A percentile compares a stretch with the other conserved stretches of the same genome.
Evolutionary conservation across 805 yeast species (phyloP).

Genomic region (Suhomyces tanzawaensis): DNA sequence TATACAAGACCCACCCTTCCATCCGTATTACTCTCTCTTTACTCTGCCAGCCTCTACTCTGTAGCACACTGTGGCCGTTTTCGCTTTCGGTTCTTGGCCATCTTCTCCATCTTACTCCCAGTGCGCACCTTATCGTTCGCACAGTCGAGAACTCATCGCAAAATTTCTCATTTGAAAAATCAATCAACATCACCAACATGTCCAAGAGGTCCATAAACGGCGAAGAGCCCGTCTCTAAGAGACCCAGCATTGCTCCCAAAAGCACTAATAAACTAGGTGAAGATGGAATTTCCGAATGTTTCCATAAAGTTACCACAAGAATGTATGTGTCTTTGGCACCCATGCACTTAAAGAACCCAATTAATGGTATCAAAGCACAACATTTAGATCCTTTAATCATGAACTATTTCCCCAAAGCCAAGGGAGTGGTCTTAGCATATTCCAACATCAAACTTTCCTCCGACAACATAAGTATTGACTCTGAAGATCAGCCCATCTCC

Average conservation of each 20-base stretch:
- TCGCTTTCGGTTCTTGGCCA: not conserved
- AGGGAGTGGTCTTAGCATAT: constrained; percentile 85
- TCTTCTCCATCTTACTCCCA: too few species aligned
- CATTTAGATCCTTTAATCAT: constrained; percentile 88
- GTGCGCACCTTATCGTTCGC: too few species aligned
- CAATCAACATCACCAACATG: constrained; percentile 1
- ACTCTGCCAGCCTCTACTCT: too few species aligned
- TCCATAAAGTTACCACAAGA: constrained; percentile 55
- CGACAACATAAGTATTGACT: constrained; percentile 38
- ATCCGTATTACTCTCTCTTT: too few species aligned
- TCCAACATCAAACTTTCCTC: constrained; percentile 56
- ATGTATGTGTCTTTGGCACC: constrained; percentile 91
- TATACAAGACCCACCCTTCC: too few species aligned
- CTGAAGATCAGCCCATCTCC: constrained; percentile 37
- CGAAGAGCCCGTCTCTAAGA: constrained; percentile 4
- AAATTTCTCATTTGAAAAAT: constrained; percentile 4
- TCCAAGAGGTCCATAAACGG: constrained; percentile 6
- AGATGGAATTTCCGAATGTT: constrained; percentile 64
- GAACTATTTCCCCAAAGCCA: constrained; percentile 69
- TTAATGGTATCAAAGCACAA: constrained; percentile 78
- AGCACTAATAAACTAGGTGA: constrained; percentile 32
- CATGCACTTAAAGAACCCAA: constrained; percentile 60
- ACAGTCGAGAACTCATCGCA: constrained; percentile 3
- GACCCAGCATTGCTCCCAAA: constrained; percentile 6
- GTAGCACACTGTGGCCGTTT: too few species aligned